Conservation (phyloP, 257 asterid genomes). For the Solanum stenotomum region DNA sequence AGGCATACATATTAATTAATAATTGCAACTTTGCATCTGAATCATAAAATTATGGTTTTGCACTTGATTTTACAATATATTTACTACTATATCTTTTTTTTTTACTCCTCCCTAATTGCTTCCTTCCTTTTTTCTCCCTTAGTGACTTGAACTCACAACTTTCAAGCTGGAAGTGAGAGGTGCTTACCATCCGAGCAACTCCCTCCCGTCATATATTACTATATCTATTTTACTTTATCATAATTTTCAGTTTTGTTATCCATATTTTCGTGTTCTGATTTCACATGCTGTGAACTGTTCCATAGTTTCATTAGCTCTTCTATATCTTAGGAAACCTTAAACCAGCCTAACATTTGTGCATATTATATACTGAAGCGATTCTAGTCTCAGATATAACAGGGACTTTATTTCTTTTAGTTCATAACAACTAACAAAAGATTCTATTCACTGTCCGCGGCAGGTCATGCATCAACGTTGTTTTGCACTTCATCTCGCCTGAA, state of each 20-base stretch:
- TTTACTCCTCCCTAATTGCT: no score
- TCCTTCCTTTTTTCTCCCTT: no score
- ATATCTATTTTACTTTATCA: not conserved
- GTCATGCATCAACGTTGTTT: slow-evolving; percentile 60
- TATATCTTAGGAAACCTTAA: not conserved
- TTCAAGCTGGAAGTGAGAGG: no score
- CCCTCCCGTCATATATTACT: not conserved
- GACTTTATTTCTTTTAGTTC: not conserved
- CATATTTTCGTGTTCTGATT: not conserved
- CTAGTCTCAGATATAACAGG: not conserved
- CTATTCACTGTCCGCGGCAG: slow-evolving; percentile 26
- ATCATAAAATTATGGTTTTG: not conserved
- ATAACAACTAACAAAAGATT: not conserved
- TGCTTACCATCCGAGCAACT: not conserved
- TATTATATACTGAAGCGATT: not conserved
- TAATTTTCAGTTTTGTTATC: not conserved
- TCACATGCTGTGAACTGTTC: not conserved
- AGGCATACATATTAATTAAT: not conserved
- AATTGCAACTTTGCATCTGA: not conserved
- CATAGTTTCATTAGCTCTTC: not conserved
- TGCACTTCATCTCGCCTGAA: slow-evolving; percentile 96
- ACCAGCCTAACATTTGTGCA: not conserved
- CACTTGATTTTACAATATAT: not conserved
- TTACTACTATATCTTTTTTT: no score
- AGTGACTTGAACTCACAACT: no score